These are phyloP conservation scores for Pichia sp. DNA, from an alignment of 1,139 yeast species.

Conservation along the genomic window DNA sequence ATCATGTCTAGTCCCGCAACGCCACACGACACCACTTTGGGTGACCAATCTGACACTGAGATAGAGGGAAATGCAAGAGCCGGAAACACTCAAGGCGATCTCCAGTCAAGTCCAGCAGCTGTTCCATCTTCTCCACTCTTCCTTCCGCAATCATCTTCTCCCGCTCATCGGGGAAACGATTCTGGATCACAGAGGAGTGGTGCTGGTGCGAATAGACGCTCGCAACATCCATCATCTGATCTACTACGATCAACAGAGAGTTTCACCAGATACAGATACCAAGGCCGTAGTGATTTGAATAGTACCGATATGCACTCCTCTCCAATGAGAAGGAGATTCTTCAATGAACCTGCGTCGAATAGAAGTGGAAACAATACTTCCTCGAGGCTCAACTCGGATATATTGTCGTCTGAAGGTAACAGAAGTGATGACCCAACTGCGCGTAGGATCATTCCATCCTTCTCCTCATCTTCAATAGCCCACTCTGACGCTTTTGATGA, in stretches of 20 bases:
- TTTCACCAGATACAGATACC: conserved; percentile 12
- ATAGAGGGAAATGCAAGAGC: too few species aligned
- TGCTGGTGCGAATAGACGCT: too few species aligned
- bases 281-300: conserved; percentile 47
- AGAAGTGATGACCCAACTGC: conserved; percentile 5
- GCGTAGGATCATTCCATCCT: conserved; percentile 16
- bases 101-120: too few species aligned
- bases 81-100: too few species aligned
- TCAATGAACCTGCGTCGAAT: too few species aligned
- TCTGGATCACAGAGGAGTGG: too few species aligned
- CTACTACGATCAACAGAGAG: conserved; percentile 10
- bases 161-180: conserved; percentile 1
- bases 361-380: conserved; percentile 14
- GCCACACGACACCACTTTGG: too few species aligned
- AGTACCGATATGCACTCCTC: conserved; percentile 49
- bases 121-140: conserved; percentile 63
- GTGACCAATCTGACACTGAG: too few species aligned
- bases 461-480: conserved; percentile 15
- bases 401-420: conserved; percentile 18
- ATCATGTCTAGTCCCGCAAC: too few species aligned
- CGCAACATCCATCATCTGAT: conserved; percentile 28
- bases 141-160: conserved; percentile 35
- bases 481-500: too few species aligned
- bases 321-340: conserved; percentile 35
- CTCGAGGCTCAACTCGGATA: conserved; percentile 20